Base-by-base conservation (phyloP, 768 basidiomycete species). In the Suillus placidus region DNA sequence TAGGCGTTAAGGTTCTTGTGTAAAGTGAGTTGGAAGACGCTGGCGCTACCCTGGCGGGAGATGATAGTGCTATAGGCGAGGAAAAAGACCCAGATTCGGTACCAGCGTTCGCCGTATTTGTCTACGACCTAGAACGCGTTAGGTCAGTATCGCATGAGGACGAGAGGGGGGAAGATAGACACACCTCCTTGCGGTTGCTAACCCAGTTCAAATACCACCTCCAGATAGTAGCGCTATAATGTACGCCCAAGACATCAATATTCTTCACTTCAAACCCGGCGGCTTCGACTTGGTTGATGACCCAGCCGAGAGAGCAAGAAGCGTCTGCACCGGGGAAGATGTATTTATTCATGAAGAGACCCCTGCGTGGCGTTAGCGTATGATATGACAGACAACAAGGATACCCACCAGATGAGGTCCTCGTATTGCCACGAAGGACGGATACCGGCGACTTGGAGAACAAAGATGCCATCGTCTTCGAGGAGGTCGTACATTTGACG, bases 321-420 rank as follows among this genome's bases (percentile, higher is more conserved):
- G 97, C 97, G 72, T 99, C 97, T 4, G 97, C 97, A 74, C 97
- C 97, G 54, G 97, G 97, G 90, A 99, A 99, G 75, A 99, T 81
- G 70, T 99, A 99, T 74, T 95, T 95, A 87, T 93, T 96, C 94
- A 96, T 96, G 83, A 96, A 97, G 30, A 96, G 84, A 69, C 95
- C 95, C 93, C 91, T 92, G 47, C 6, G 35, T n/a, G 5, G 23
- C 1, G 23, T 20, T 0, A 64, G 71, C n/a, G 67, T 64, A 37
- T 1, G 14, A 4, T 6, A 47, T 1, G 34, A 2, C 7, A 35
- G 6, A 4, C 23, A 20, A 14, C 20, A 37, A 6, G 60, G 61
- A 62, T 13, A 76, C 80, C 45, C 71, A 90, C 95, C 97, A 99
- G 70, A 94, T 89, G 64, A 99, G 88, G 76, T 99, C 97, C 82